Evolutionary conservation across 2,329 filamentous ascomycete genomes (phyloP), one percentile per base, ranked within the genome.

Genomic region (Taxawa tesnikishii): DNA sequence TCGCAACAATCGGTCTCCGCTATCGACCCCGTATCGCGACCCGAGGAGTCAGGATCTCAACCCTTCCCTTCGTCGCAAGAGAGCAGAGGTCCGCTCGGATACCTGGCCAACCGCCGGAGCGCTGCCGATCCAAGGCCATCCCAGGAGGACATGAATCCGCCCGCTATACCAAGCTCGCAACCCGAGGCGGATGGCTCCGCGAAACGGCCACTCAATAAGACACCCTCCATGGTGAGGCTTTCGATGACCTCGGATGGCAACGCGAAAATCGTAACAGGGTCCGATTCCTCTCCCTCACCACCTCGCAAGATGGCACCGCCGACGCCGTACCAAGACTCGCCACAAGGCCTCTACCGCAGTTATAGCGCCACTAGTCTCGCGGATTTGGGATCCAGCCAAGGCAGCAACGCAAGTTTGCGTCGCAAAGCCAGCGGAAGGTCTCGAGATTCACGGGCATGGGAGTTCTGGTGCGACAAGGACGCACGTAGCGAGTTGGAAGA

Each of bases 241-340:
- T 84, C 83, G 2, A 75, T 90, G 48, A 90, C 83, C 12, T 69
- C 87, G 18, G 84, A 94, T 49, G 88, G 88, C 43, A 88, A 87
- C 50, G 88, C 88, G n/a, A 80, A 88, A 47, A 67, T 94, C 31
- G 73, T 87, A 14, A 74, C 71, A 11, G 66, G 79, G 33, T 69
- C 78, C 39, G 73, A 79, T 40, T 65, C 69, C 17, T 79, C 79
- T 3, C 80, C 82, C 3, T 83, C 79, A 2, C 78, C 75, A 31
- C 72, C 67, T 37, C 42, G 28, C 42, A 48, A 34, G 26, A 15
- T 28, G 3, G 31, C 34, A 24, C 57, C 60, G 45, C 61, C 60
- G 43, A 67, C 60, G 17, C 15, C 27, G 6, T 26, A 28, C 12
- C 31, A 31, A 9, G 31, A 13, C 59, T 62, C 12, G 54, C 67